phyloP scores from a whole-genome alignment of 441 rosid species.

The Pelargonium australe region DNA sequence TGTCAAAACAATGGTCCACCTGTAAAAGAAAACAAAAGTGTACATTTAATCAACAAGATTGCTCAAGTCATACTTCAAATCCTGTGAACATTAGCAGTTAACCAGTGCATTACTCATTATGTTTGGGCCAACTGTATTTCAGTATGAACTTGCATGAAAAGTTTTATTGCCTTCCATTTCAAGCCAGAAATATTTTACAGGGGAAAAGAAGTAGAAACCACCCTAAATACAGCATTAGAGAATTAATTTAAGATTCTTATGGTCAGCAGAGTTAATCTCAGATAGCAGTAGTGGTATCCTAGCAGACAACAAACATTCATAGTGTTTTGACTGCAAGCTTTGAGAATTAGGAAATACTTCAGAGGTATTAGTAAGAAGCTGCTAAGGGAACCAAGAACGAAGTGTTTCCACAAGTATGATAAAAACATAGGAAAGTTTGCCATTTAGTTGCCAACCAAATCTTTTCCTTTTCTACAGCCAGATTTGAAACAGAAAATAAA shows the following conservation, averaged over 20 bases:
- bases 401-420: background rate
- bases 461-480: background rate
- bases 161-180: background rate
- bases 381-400: background rate
- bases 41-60: constrained; percentile 17
- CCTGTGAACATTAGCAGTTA: background rate
- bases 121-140: background rate
- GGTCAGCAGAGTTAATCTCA: background rate
- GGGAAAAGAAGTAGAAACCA: background rate
- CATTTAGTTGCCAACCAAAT: background rate
- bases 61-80: background rate
- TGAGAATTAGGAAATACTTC: background rate
- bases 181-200: background rate
- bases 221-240: background rate
- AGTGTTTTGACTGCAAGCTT: background rate
- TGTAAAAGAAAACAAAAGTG: constrained; percentile 28
- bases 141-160: background rate
- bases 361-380: background rate
- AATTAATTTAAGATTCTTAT: background rate
- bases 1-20: constrained; percentile 99
- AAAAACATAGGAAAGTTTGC: background rate
- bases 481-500: background rate
- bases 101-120: background rate
- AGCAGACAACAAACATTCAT: background rate
- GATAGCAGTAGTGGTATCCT: background rate